phyloP scores from a whole-genome alignment of 1,284 basidiomycete species.

The Ustilago cynodontis region DNA sequence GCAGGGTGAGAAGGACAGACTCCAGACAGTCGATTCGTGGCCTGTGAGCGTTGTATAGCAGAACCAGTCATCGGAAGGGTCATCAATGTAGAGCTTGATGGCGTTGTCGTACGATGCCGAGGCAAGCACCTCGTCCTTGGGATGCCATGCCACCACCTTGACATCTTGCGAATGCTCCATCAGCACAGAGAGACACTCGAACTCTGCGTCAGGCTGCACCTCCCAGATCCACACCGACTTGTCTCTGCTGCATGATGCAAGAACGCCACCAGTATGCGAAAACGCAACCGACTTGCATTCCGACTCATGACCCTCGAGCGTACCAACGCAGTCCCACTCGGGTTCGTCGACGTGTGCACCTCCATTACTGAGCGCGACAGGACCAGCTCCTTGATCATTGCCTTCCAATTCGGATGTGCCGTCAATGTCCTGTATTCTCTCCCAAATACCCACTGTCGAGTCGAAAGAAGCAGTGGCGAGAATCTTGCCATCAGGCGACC shows the following conservation, averaged over 20 bases:
- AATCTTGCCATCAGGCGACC: constrained; percentile 87
- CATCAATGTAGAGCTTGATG: constrained; percentile 92
- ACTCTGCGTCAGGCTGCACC: constrained; percentile 79
- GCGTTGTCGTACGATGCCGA: constrained; percentile 97
- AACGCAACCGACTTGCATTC: constrained; percentile 97
- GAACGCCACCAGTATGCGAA: constrained; percentile 80
- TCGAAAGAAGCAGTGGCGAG: constrained; percentile 98
- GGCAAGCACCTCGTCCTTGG: constrained; percentile 92
- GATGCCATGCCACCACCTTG: constrained; percentile 95
- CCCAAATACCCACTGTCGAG: constrained; percentile 91
- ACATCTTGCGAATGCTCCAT: constrained; percentile 99
- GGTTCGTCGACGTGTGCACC: constrained; percentile 45
- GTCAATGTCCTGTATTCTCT: constrained; percentile 71
- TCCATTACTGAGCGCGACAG: constrained; percentile 71
- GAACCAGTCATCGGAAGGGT: constrained; percentile 95
- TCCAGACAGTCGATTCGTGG: constrained; percentile 88
- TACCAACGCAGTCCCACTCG: constrained; percentile 83
- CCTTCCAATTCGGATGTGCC: constrained; percentile 21
- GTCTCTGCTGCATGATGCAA: constrained; percentile 94
- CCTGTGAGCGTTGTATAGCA: constrained; percentile 84
- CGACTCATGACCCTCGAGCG: constrained; percentile 94
- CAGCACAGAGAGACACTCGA: constrained; percentile 92
- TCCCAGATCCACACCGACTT: constrained; percentile 99
- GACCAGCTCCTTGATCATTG: constrained; percentile 7
- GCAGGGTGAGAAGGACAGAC: constrained; percentile 81